Conservation (phyloP, 1,139 yeast genomes). For the Taiozyma onychis region DNA sequence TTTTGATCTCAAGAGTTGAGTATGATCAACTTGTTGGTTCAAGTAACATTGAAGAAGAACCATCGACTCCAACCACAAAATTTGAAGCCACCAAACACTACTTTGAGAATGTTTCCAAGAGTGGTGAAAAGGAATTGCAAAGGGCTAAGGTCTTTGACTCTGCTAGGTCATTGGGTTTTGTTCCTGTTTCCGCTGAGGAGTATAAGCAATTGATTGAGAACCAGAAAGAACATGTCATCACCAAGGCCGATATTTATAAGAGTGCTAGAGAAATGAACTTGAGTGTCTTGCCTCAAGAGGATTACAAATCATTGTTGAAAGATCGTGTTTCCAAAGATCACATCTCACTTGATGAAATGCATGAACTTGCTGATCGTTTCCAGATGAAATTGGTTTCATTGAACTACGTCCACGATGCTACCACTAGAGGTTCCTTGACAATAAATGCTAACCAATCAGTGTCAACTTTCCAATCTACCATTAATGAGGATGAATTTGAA, state of each 20-base stretch:
- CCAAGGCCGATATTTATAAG: conserved; percentile 29
- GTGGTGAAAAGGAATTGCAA: conserved; percentile 25
- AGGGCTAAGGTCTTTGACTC: conserved; percentile 28
- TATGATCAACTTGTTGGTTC: conserved; percentile 18
- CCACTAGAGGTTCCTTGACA: conserved; percentile 2
- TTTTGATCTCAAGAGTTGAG: conserved; percentile 21
- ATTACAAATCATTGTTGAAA: conserved; percentile 25
- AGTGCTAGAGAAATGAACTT: conserved; percentile 28
- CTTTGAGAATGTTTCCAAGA: conserved; percentile 26
- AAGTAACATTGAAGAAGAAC: neutral
- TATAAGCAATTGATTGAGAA: conserved; percentile 26
- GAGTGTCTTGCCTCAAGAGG: conserved; percentile 29
- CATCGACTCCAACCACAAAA: conserved; percentile 21
- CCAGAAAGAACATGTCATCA: conserved; percentile 26
- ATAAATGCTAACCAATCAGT: conserved; percentile 14
- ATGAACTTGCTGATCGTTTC: conserved; percentile 21
- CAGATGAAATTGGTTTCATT: conserved; percentile 23
- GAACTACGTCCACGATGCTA: neutral
- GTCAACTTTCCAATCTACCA: conserved; percentile 17
- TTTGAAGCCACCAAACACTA: conserved; percentile 28
- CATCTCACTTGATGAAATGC: conserved; percentile 26
- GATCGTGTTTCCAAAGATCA: conserved; percentile 19
- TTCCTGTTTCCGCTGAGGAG: conserved; percentile 29
- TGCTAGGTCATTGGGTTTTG: conserved; percentile 31
- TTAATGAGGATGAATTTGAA: conserved; percentile 25